Evolutionary conservation across 1,139 yeast species (phyloP), one percentile per base, ranked within the genome.

Genomic region (Arxiozyma bovina): DNA sequence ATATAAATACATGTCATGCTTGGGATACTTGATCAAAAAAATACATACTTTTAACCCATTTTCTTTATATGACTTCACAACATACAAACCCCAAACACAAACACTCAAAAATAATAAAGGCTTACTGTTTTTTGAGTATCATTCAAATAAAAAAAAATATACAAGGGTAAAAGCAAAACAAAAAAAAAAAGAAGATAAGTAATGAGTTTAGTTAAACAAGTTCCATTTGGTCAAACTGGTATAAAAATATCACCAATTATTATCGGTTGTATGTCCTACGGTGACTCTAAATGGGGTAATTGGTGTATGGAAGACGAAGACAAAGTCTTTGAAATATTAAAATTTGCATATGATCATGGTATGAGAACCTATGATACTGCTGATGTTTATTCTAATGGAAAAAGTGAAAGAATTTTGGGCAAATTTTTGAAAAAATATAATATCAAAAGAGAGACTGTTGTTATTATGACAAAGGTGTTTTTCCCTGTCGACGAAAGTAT

Each of bases 241-340:
- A 49, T 49, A n/a, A 49, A 72, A 53, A 67, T 78, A 34, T 73
- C 82, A n/a, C 74, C 74, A 49, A 62, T 79, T 23, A 71, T 79
- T 53, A 74, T 78, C 21, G 82, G 81, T 42, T 78, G 81, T 59
- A 77, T 77, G 81, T 65, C 78, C 3, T 78, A 65, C 58, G 82
- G 82, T 17, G 56, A 63, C 30, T 74, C 73, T 55, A 52, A 55
- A 21, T 75, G 75, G 74, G 71, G 63, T 8, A 70, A 68, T 25
- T 77, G 80, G 80, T 73, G 75, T 6, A 50, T 73, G n/a, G 73
- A 70, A 22, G 70, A 72, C 51, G 70, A 72, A 53, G 69, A 73
- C 47, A 50, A 63, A 54, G 56, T 68, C 38, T 62, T 72, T 50
- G 55, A 58, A 22, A 68, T 77, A 23, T 61, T 78, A 59, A 76